Evolutionary conservation across 495 filamentous ascomycete species (phyloP).

Genomic region (Hypoxylon perforatum): DNA sequence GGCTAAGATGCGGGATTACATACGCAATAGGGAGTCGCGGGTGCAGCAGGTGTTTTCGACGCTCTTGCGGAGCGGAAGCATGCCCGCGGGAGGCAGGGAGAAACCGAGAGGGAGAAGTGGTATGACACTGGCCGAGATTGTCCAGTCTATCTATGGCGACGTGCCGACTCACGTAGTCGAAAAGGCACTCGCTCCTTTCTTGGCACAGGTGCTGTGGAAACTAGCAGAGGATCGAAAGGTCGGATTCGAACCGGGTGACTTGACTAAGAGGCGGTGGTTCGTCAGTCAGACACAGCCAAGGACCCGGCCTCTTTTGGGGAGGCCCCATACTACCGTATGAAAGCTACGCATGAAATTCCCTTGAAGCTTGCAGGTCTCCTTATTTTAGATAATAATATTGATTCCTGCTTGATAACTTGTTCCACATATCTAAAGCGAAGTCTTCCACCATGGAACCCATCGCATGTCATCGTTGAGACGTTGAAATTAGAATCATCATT

Average conservation of each 20-base stretch:
- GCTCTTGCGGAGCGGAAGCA: constrained; percentile 44
- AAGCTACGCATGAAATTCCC: too few relatives aligned
- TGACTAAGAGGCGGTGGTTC: not conserved
- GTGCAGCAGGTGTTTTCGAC: constrained; percentile 77
- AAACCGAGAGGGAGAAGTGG: constrained; percentile 31
- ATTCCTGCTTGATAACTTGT: too few relatives aligned
- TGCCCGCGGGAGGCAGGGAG: too few relatives aligned
- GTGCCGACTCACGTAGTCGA: constrained; percentile 41
- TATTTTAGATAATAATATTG: too few relatives aligned
- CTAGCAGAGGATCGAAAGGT: constrained; percentile 62
- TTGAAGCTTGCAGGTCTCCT: too few relatives aligned
- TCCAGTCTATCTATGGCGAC: constrained; percentile 52
- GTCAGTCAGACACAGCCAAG: too few relatives aligned
- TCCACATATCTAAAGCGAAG: too few relatives aligned
- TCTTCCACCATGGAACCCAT: too few relatives aligned
- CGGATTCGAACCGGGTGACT: constrained; percentile 54
- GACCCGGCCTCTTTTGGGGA: too few relatives aligned
- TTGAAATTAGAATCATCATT: too few relatives aligned
- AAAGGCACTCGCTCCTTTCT: constrained; percentile 59
- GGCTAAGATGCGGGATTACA: constrained; percentile 74
- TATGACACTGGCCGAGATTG: constrained; percentile 52
- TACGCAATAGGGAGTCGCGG: constrained; percentile 73
- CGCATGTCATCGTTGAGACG: too few relatives aligned
- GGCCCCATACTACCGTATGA: too few relatives aligned
- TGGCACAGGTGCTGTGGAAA: constrained; percentile 59